Evolutionary conservation across 2,329 filamentous ascomycete species (phyloP).

Genomic region (Epichloe uncinata): DNA sequence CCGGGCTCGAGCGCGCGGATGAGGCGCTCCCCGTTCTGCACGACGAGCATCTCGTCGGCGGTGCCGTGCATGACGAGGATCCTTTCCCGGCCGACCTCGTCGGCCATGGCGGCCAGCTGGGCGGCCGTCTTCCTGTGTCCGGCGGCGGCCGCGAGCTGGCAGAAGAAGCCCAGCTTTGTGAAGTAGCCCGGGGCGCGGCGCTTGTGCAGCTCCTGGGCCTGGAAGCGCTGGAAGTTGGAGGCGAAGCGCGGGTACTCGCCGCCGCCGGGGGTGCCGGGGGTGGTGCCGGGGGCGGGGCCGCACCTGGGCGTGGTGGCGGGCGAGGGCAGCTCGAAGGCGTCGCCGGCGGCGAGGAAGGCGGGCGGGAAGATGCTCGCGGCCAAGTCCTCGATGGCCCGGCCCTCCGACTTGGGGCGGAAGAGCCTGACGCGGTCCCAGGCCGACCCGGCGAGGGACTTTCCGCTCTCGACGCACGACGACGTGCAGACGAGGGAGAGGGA

Average conservation of each 20-base stretch:
- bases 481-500: conserved; percentile 50
- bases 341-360: conserved; percentile 45
- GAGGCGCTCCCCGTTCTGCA: conserved; percentile 55
- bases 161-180: conserved; percentile 52
- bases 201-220: conserved; percentile 67
- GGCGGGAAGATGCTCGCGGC: conserved; percentile 53
- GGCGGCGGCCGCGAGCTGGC: conserved; percentile 65
- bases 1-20: conserved; percentile 51
- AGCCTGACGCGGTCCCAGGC: conserved; percentile 41
- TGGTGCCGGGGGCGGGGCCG: conserved; percentile 17
- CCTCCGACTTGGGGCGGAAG: conserved; percentile 57
- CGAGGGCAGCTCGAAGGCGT: conserved; percentile 43
- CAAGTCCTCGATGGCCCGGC: conserved; percentile 50
- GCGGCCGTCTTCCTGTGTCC: conserved; percentile 63
- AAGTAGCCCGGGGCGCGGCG: conserved; percentile 47
- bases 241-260: conserved; percentile 43
- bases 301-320: conserved; percentile 26
- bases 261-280: too few relatives aligned
- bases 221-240: conserved; percentile 70
- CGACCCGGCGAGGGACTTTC: conserved; percentile 49
- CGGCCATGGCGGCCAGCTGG: conserved; percentile 52
- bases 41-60: conserved; percentile 63
- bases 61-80: conserved; percentile 71
- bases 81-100: conserved; percentile 55
- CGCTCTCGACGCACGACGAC: conserved; percentile 45